A percentile compares a stretch with the other conserved stretches of the same genome.
phyloP scores from a whole-genome alignment of 2,329 filamentous ascomycete genomes.

The Pseudogymnoascus sp. region DNA sequence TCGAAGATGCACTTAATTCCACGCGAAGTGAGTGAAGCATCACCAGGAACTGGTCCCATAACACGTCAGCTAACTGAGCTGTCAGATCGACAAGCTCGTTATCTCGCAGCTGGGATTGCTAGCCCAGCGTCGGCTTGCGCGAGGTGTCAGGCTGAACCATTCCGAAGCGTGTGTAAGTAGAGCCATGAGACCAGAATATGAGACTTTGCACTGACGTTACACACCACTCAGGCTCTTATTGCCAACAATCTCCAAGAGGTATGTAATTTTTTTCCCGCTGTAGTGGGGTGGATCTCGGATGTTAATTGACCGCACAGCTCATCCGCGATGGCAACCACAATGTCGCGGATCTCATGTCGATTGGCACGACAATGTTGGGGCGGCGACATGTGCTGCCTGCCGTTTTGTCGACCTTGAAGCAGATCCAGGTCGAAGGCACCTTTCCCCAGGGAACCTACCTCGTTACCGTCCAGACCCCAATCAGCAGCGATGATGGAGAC shows the following conservation, averaged over 20 bases:
- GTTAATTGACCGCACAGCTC: conserved; percentile 42
- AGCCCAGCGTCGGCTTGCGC: conserved; percentile 78
- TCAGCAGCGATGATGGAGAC: conserved; percentile 78
- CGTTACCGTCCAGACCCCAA: conserved; percentile 87
- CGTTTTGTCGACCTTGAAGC: conserved; percentile 67
- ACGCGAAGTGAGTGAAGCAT: conserved; percentile 36
- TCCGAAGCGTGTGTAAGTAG: conserved; percentile 67
- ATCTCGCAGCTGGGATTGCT: conserved; percentile 83
- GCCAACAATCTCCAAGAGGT: conserved; percentile 84
- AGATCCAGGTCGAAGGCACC: conserved; percentile 91
- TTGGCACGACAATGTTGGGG: conserved; percentile 87
- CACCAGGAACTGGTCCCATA: neutral
- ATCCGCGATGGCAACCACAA: conserved; percentile 93
- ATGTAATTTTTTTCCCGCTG: conserved; percentile 15
- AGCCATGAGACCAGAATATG: neutral
- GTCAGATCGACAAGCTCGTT: conserved; percentile 87
- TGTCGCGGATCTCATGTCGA: conserved; percentile 86
- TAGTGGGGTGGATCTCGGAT: conserved; percentile 9
- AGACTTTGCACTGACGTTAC: neutral
- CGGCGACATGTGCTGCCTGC: conserved; percentile 83
- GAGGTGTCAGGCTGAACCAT: conserved; percentile 85
- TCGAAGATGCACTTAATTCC: conserved; percentile 40
- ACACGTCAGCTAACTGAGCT: neutral
- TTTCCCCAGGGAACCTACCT: conserved; percentile 88
- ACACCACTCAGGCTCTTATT: conserved; percentile 57